Conservation (phyloP, 2,329 filamentous ascomycete genomes). For the Colletotrichum acutatum region DNA sequence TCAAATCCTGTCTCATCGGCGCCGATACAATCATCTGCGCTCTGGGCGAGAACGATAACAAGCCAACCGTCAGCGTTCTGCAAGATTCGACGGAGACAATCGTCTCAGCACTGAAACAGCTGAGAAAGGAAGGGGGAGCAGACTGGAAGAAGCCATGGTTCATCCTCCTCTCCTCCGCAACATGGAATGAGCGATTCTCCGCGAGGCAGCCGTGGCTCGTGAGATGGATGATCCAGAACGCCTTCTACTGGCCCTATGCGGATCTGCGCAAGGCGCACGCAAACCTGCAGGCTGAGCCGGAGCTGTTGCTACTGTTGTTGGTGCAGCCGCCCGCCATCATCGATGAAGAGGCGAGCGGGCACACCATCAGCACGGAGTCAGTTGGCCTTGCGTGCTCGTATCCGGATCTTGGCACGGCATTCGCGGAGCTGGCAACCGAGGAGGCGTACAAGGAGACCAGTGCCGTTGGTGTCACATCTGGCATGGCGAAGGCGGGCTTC, state of each 20-base stretch:
- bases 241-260: conserved; percentile 27
- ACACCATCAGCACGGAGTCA: conserved; percentile 7
- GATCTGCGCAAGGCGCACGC: conserved; percentile 21
- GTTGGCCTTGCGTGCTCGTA: conserved; percentile 8
- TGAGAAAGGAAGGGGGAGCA: background rate
- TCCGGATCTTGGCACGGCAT: conserved; percentile 21
- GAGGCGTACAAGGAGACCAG: background rate
- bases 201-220: background rate
- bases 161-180: conserved; percentile 19
- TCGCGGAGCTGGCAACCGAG: conserved; percentile 17
- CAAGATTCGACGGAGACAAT: conserved; percentile 7
- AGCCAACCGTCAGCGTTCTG: conserved; percentile 7
- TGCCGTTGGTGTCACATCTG: conserved; percentile 10
- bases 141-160: conserved; percentile 7
- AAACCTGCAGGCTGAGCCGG: background rate
- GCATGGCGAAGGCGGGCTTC: background rate
- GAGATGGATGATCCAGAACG: conserved; percentile 13
- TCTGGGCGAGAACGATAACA: conserved; percentile 28
- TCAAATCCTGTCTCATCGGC: background rate
- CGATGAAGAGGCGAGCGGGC: conserved; percentile 22
- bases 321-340: conserved; percentile 27
- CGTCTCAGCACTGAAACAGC: conserved; percentile 8
- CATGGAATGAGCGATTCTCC: conserved; percentile 14
- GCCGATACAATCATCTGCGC: conserved; percentile 27
- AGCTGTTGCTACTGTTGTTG: background rate